Base-by-base conservation (phyloP, 345 rosid species). In the Chamaenerion angustifolium region DNA sequence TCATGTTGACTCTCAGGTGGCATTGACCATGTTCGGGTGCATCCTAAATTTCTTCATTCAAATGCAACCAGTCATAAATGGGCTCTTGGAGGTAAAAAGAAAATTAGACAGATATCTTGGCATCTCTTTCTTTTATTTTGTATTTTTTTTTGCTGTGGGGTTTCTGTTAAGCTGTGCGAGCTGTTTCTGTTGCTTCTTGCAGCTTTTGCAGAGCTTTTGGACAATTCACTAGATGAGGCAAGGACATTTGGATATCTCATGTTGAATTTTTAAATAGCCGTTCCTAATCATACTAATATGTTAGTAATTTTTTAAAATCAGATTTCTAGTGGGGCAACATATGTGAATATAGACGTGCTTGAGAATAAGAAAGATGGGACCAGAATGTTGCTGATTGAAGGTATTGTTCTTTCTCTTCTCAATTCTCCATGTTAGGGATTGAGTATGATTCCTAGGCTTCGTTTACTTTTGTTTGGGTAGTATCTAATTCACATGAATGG, bases 21-120 rank as follows among this genome's bases (percentile, higher is more conserved):
- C 3, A 60, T 81, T 68, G 98, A 90, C 61, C 98, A 72, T 70
- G 92, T 83, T 23, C 70, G 98, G 67, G 95, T 90, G 61, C 98
- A 90, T 76, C 98, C 98, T 37, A 90, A 78, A 62, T 90, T 90
- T 56, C 62, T 90, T 40, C 98, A 90, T 75, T 90, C 98, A 27
- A 90, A 90, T 65, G 98, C 98, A 54, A 90, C 98, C 8, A 90
- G 98, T 65, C 98, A 90, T 68, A 90, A 86, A 61, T 90, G 98
- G 98, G 95, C 95, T 42, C 92, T 90, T 63, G 98, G 98, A 75
- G 98, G 98, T 86, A 67, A 48, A 42, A 4, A 0, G 16, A 15
- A 7, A 11, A 14, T 9, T 6, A 1, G 3, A n/a, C 41, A 7
- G 0, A 16, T 14, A 31, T 8, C 31, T 50, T 16, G 8, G 10